phyloP scores from a whole-genome alignment of 208 protist genomes.

The Leishmania braziliensis region DNA sequence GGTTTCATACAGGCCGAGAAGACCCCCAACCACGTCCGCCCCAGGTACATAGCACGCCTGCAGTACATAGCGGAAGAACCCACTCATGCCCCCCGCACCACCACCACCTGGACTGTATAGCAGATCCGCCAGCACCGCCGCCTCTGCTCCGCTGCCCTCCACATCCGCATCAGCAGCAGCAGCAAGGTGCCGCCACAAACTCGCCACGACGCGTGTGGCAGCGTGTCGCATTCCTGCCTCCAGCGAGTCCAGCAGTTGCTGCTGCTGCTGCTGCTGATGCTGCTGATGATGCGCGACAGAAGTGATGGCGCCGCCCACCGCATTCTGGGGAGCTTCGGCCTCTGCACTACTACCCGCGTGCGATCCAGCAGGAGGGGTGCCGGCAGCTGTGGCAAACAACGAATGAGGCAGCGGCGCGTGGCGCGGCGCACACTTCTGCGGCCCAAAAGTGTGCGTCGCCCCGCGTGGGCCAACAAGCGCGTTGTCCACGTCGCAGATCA shows the following conservation, averaged over 20 bases:
- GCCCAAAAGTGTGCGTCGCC: slow-evolving; percentile 73
- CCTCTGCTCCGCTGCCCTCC: neutral
- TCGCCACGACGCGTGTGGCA: slow-evolving; percentile 39
- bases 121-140: slow-evolving; percentile 25
- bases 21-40: slow-evolving; percentile 58
- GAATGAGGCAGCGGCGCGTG: neutral
- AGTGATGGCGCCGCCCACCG: slow-evolving; percentile 43
- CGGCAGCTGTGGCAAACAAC: neutral
- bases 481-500: slow-evolving; percentile 84
- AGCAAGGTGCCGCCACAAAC: slow-evolving; percentile 23
- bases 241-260: slow-evolving; percentile 40
- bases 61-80: slow-evolving; percentile 69
- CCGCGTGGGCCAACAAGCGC: slow-evolving; percentile 66
- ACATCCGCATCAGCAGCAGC: neutral
- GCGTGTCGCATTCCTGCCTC: slow-evolving; percentile 68
- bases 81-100: slow-evolving; percentile 81
- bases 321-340: slow-evolving; percentile 26
- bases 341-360: neutral
- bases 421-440: slow-evolving; percentile 74
- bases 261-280: slow-evolving; percentile 14
- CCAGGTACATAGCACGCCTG: slow-evolving; percentile 51
- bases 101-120: slow-evolving; percentile 54
- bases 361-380: neutral
- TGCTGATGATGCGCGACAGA: slow-evolving; percentile 4
- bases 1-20: slow-evolving; percentile 39